phyloP scores from a whole-genome alignment of 2,329 filamentous ascomycete species.

The Cadophora sp. region DNA sequence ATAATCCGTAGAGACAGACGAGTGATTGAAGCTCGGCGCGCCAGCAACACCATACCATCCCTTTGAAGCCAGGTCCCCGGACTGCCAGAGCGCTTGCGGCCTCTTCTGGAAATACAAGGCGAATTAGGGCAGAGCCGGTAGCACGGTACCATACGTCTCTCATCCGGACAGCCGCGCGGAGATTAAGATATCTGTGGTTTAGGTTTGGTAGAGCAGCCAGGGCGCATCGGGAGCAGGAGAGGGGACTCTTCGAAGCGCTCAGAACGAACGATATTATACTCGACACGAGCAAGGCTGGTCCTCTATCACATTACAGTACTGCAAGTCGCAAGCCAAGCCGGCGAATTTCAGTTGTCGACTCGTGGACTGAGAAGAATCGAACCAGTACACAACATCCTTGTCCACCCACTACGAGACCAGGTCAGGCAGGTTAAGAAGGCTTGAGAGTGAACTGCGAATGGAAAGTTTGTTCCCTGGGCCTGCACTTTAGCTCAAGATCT shows the following conservation, averaged over 20 bases:
- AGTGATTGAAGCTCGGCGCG: neutral
- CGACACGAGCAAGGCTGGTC: neutral
- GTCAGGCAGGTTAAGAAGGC: neutral
- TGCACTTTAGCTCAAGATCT: conserved; percentile 7
- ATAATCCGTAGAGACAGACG: neutral
- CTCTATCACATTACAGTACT: neutral
- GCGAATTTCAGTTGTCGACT: neutral
- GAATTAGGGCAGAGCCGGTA: conserved; percentile 1
- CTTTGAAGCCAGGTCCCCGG: conserved; percentile 9
- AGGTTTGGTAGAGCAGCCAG: neutral
- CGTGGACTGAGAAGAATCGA: neutral
- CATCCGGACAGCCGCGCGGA: conserved; percentile 4
- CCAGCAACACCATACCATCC: neutral
- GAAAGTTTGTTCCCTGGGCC: conserved; percentile 4
- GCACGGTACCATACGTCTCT: neutral
- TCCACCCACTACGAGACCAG: neutral
- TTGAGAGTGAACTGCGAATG: neutral
- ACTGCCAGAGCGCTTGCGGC: conserved; percentile 6
- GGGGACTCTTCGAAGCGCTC: neutral
- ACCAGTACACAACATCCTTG: neutral
- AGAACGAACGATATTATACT: neutral
- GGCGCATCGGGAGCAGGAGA: neutral
- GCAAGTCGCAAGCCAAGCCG: neutral
- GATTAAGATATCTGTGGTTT: conserved; percentile 10
- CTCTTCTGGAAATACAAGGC: conserved; percentile 11